A percentile compares a stretch with the other conserved stretches of the same genome.
These are phyloP conservation scores for Hibiscus mutabilis DNA, from an alignment of 345 rosid genomes.

Conservation along the genomic window DNA sequence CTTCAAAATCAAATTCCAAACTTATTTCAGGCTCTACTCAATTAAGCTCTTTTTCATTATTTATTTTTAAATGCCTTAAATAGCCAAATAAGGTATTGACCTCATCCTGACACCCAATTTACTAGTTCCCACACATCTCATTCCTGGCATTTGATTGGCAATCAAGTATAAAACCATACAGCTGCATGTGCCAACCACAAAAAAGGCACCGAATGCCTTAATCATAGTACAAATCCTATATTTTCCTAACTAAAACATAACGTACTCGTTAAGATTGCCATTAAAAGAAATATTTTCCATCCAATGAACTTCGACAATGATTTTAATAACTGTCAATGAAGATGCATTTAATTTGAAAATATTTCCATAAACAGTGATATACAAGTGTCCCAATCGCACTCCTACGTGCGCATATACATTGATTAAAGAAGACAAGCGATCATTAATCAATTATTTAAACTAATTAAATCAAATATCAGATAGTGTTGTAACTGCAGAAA, in stretches of 20 bases:
- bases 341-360: not conserved
- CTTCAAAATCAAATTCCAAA: no score
- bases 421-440: not conserved
- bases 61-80: not conserved
- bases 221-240: not conserved
- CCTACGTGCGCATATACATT: not conserved
- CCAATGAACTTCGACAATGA: not conserved
- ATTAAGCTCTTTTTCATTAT: no score
- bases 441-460: not conserved
- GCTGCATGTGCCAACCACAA: not conserved
- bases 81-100: not conserved
- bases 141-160: not conserved
- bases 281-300: not conserved
- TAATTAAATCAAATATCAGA: not conserved
- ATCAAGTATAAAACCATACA: not conserved
- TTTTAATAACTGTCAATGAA: not conserved
- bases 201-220: not conserved
- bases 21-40: no score
- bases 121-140: constrained; percentile 6
- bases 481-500: not conserved
- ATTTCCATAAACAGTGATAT: not conserved
- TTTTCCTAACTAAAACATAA: not conserved
- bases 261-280: not conserved
- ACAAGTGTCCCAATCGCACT: not conserved
- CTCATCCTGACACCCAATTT: not conserved